Conservation (phyloP, 441 rosid species). For the Codiaeum variegatum region DNA sequence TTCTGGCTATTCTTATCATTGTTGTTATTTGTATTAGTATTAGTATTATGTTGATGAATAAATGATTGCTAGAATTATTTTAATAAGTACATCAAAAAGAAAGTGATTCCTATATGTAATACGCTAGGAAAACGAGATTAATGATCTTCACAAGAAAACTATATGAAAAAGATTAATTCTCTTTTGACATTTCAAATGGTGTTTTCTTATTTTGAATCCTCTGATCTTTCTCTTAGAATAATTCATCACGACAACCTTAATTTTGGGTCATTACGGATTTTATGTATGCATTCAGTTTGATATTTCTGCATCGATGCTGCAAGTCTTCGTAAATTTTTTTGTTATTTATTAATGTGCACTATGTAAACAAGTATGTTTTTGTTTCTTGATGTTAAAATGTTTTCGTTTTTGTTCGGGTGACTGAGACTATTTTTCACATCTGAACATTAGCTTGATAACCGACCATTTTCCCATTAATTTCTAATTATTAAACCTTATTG, state of each 20-base stretch:
- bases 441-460: neutral
- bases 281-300: neutral
- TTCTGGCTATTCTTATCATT: neutral
- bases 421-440: neutral
- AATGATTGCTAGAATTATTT: neutral
- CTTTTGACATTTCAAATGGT: neutral
- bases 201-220: neutral
- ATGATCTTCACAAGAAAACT: neutral
- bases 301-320: neutral
- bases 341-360: neutral
- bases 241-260: neutral
- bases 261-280: neutral
- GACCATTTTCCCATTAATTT: neutral
- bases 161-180: neutral
- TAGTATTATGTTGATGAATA: neutral
- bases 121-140: neutral
- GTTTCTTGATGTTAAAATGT: neutral
- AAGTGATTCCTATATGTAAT: neutral
- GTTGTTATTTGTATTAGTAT: neutral
- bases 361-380: neutral
- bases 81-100: neutral
- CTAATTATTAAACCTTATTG: neutral
- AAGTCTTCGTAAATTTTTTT: neutral
- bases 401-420: neutral
- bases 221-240: neutral